phyloP scores from a whole-genome alignment of 2,329 filamentous ascomycete genomes.

The Verticillium nubilum region DNA sequence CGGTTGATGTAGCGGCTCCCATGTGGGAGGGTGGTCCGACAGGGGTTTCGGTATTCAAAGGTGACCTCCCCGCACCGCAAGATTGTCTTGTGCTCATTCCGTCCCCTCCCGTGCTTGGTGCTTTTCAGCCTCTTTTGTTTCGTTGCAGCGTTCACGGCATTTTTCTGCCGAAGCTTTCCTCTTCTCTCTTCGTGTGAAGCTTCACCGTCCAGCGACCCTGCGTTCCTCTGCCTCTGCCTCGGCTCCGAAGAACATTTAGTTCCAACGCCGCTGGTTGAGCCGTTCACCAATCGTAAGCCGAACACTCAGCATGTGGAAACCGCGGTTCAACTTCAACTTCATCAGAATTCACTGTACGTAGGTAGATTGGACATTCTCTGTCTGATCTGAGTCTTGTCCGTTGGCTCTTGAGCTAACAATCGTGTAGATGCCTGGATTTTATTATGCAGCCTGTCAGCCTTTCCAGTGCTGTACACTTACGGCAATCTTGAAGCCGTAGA shows the following conservation, averaged over 20 bases:
- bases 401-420: neutral
- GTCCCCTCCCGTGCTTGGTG: no score
- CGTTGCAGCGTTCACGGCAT: no score
- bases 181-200: no score
- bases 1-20: no score
- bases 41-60: no score
- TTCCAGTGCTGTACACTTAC: neutral
- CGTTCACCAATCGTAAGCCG: neutral
- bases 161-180: no score
- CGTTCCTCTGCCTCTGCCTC: no score
- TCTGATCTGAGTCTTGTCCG: neutral
- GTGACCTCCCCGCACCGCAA: no score
- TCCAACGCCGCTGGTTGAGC: neutral
- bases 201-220: no score
- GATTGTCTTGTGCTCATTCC: no score
- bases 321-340: neutral
- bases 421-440: neutral
- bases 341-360: neutral
- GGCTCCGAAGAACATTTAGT: neutral
- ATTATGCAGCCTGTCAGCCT: neutral
- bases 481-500: slow-evolving; percentile 37
- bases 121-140: no score
- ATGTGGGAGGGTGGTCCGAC: no score
- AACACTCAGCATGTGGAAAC: neutral
- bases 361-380: neutral